Base-by-base conservation (phyloP, 2,329 filamentous ascomycete species). In the Fusarium clavum region DNA sequence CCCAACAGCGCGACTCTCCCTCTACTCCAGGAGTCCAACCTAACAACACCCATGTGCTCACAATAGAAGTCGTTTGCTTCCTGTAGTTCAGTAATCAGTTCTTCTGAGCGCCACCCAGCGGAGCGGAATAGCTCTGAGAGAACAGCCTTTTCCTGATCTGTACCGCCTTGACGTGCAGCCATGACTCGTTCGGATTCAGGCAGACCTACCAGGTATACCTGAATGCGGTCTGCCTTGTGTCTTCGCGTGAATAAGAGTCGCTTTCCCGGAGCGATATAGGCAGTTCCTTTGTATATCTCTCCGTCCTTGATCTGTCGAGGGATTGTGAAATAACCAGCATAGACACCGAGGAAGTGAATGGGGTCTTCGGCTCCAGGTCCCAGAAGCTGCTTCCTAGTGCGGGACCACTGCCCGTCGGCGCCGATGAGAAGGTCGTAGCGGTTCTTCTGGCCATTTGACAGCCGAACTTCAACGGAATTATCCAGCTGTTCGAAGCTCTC, bases 371-470 rank as follows among this genome's bases (percentile, higher is more conserved):
- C 57, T 18, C 71, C 71, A 1, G 73, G 40, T 5, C 73, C 77
- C 1, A 84, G 69, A 67, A 85, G 81, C 51, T 80, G 78, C 48
- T 76, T 81, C 20, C 86, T 81, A 4, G 83, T 83, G 30, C 79
- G 81, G 1, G 86, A 89, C 8, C 82, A 78, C 45, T 85, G 81
- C 0, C 88, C 88, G 61, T 90, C 87, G 5, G 87, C 86, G 8
- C 84, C 86, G 44, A 89, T 82, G 1, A 89, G 67, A 0, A 89
- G 72, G 69, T 89, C 86, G 51, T 81, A 89, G 1, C 70, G 74
- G 11, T 81, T 80, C 0, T 69, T 77, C 13, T 74, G 75, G 3
- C 84, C 84, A 59, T 86, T 79, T 3, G 78, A 77, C 56, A 89
- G 82, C 4, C 68, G 58, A 0, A 83, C 82, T 4, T 77, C 65